These are phyloP conservation scores for Nematodospora anomalae DNA, from an alignment of 1,139 yeast species.

Conservation along the genomic window DNA sequence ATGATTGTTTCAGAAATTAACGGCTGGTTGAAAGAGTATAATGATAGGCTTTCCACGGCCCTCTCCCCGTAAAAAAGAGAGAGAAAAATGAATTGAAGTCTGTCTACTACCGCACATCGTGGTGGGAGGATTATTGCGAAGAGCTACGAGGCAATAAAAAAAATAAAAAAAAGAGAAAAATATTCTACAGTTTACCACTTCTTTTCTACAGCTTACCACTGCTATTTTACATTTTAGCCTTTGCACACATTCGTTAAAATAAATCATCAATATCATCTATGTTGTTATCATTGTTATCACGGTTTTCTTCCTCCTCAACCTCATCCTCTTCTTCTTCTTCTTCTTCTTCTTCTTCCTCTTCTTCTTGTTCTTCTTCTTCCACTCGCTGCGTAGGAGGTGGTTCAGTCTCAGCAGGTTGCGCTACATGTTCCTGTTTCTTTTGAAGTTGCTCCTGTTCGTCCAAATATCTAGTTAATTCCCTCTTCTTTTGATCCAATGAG, in stretches of 20 bases:
- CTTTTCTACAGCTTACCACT: too few relatives aligned
- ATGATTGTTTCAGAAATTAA: too few relatives aligned
- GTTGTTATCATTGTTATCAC: slow-evolving; percentile 34
- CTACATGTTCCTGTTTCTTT: slow-evolving; percentile 2
- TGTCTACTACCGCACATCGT: too few relatives aligned
- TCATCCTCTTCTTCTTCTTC: slow-evolving; percentile 30
- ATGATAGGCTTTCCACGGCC: too few relatives aligned
- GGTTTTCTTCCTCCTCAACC: slow-evolving; percentile 28
- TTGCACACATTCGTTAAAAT: slow-evolving; percentile 23
- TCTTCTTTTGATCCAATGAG: slow-evolving; percentile 79
- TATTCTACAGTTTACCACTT: too few relatives aligned
- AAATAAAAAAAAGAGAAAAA: too few relatives aligned
- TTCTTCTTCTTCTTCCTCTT: slow-evolving; percentile 30
- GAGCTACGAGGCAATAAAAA: too few relatives aligned
- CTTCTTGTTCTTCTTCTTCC: slow-evolving; percentile 28
- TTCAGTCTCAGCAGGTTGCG: not conserved
- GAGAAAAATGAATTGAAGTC: too few relatives aligned
- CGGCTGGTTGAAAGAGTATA: too few relatives aligned
- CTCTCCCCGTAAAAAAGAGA: too few relatives aligned
- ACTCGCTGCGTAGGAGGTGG: slow-evolving; percentile 15
- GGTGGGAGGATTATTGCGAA: too few relatives aligned
- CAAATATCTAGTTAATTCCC: slow-evolving; percentile 52
- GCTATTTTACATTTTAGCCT: too few relatives aligned
- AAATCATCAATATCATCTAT: slow-evolving; percentile 43
- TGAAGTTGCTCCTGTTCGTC: slow-evolving; percentile 25